phyloP scores from a whole-genome alignment of 2,329 filamentous ascomycete genomes.

The Aspergillus japonicus region DNA sequence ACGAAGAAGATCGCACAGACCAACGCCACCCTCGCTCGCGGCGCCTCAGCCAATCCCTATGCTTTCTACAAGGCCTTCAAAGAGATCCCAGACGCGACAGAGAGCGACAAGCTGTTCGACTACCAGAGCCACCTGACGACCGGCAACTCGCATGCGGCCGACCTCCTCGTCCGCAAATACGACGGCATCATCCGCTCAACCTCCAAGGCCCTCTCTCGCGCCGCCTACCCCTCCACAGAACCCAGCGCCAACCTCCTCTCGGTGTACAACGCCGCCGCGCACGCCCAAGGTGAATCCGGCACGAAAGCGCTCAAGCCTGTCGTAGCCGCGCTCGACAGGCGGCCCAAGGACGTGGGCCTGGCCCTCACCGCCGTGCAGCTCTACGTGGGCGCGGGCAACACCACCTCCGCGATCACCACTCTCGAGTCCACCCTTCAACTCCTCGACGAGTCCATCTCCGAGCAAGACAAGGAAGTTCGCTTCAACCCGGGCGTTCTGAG shows the following conservation, averaged over 20 bases:
- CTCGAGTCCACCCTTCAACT: conserved; percentile 73
- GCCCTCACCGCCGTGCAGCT: conserved; percentile 78
- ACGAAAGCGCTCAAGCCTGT: conserved; percentile 70
- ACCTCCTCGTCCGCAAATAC: conserved; percentile 61
- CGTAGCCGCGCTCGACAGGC: conserved; percentile 66
- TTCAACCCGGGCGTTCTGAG: conserved; percentile 84
- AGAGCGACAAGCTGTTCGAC: conserved; percentile 58
- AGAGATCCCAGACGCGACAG: conserved; percentile 45
- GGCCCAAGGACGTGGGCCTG: conserved; percentile 77
- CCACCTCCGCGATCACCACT: conserved; percentile 69
- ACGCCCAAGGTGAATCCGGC: conserved; percentile 58
- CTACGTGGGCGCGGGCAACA: conserved; percentile 70
- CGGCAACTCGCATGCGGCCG: conserved; percentile 56
- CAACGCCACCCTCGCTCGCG: conserved; percentile 54
- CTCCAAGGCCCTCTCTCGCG: conserved; percentile 48
- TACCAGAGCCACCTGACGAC: conserved; percentile 57
- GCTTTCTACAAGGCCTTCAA: conserved; percentile 57
- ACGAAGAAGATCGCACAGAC: conserved; percentile 61
- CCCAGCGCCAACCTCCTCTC: conserved; percentile 56
- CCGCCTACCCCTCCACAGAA: conserved; percentile 50
- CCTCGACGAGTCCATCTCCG: conserved; percentile 62
- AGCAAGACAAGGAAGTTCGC: conserved; percentile 65
- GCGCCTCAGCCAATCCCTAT: conserved; percentile 55
- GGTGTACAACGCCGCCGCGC: conserved; percentile 71
- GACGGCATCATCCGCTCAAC: conserved; percentile 59